Evolutionary conservation across 805 yeast genomes (phyloP).

Genomic region (Zygotorulaspora florentina): DNA sequence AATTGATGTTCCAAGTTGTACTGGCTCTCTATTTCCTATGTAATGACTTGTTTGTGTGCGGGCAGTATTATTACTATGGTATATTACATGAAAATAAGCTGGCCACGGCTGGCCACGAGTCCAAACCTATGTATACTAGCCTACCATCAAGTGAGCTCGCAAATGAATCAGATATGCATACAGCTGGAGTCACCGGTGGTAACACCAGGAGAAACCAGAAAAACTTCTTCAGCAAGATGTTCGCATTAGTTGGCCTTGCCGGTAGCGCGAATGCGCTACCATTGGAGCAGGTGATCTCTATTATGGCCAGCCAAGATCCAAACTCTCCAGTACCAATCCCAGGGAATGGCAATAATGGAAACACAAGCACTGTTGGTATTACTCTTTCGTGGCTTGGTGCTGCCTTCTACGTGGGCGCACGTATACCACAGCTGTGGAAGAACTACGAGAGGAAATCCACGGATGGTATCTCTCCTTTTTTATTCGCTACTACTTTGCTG

Average conservation of each 20-base stretch:
- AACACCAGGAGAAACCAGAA: neutral
- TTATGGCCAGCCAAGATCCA: neutral
- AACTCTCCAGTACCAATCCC: conserved; percentile 14
- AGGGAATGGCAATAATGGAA: conserved; percentile 12
- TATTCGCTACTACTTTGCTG: conserved; percentile 71
- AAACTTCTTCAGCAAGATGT: conserved; percentile 3
- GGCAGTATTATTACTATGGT: conserved; percentile 70
- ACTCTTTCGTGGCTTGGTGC: conserved; percentile 78
- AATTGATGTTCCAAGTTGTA: conserved; percentile 73
- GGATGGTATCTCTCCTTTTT: conserved; percentile 75
- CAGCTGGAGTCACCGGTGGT: neutral
- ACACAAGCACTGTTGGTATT: conserved; percentile 37
- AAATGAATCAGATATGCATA: neutral
- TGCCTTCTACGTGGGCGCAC: conserved; percentile 63
- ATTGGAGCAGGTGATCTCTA: conserved; percentile 1
- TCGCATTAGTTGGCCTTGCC: conserved; percentile 10
- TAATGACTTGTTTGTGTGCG: conserved; percentile 63
- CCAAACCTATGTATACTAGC: conserved; percentile 18
- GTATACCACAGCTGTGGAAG: conserved; percentile 80
- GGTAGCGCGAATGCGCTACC: conserved; percentile 17
- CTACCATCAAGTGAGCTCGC: conserved; percentile 1
- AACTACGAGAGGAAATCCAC: conserved; percentile 78
- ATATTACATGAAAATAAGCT: conserved; percentile 30
- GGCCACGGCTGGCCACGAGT: conserved; percentile 36
- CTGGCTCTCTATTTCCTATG: conserved; percentile 68